Evolutionary conservation across 257 asterid genomes (phyloP).

Genomic region (Scutellaria barbata): DNA sequence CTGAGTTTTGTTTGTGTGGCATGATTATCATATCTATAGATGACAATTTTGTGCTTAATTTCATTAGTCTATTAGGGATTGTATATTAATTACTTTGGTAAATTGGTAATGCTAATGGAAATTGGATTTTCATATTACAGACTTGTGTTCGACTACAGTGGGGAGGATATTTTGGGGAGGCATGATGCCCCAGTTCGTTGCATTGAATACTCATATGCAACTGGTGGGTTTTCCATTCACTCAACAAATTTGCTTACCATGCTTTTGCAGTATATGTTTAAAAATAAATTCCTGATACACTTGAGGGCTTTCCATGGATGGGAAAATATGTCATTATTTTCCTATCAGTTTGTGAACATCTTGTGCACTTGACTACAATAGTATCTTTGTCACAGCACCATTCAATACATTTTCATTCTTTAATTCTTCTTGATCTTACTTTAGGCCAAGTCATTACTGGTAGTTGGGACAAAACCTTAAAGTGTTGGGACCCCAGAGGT

Average conservation of each 20-base stretch:
- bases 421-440: constrained; percentile 11
- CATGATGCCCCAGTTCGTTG: constrained; percentile 88
- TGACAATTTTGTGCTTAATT: neutral
- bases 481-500: constrained; percentile 99
- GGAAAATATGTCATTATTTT: too few species aligned
- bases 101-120: neutral
- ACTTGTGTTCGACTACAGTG: constrained; percentile 69
- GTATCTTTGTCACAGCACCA: neutral
- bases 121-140: constrained; percentile 42
- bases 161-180: constrained; percentile 74
- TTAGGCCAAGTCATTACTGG: constrained; percentile 98
- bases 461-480: constrained; percentile 95
- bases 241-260: neutral
- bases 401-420: neutral
- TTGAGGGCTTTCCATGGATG: too few species aligned
- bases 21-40: neutral
- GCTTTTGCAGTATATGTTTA: too few species aligned
- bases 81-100: neutral
- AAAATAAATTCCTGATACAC: too few species aligned
- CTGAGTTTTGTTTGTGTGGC: neutral
- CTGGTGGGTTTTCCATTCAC: constrained; percentile 54
- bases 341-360: neutral
- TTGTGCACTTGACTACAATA: constrained; percentile 19
- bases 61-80: neutral
- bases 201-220: constrained; percentile 76